Evolutionary conservation across 2,329 filamentous ascomycete species (phyloP).

Genomic region (Cercospora beticola): DNA sequence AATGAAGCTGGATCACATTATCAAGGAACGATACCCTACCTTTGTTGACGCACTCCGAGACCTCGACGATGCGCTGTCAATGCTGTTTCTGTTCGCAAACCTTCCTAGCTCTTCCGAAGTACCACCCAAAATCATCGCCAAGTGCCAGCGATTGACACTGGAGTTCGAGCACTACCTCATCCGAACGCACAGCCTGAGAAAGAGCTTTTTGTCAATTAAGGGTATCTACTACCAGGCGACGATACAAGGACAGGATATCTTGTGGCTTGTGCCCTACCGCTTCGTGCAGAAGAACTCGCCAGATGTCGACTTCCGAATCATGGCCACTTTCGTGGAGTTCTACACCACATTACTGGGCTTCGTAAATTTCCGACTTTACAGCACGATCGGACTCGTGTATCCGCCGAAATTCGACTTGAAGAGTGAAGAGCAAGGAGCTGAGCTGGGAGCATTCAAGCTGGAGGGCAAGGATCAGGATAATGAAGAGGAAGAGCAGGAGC

Average conservation of each 20-base stretch:
- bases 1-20: constrained; percentile 92
- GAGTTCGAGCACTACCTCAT: constrained; percentile 99
- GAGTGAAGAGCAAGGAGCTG: constrained; percentile 86
- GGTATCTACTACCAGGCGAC: constrained; percentile 99
- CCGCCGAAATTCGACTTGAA: constrained; percentile 87
- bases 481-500: constrained; percentile 31
- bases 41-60: constrained; percentile 93
- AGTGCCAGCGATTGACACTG: constrained; percentile 87
- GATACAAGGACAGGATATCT: constrained; percentile 92
- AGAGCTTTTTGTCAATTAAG: constrained; percentile 98
- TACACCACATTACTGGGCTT: constrained; percentile 96
- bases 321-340: constrained; percentile 98
- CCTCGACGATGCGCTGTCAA: constrained; percentile 92
- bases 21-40: constrained; percentile 96
- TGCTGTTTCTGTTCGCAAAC: constrained; percentile 97
- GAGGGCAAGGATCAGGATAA: constrained; percentile 65
- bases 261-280: constrained; percentile 96
- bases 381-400: constrained; percentile 85
- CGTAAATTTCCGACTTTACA: constrained; percentile 94
- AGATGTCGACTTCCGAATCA: constrained; percentile 97
- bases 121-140: constrained; percentile 90
- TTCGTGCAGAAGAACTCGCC: constrained; percentile 94
- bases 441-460: constrained; percentile 86
- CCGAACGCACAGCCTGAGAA: constrained; percentile 82
- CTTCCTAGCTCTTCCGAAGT: constrained; percentile 86